phyloP scores from a whole-genome alignment of 1,284 basidiomycete genomes.

The Xerocomus cyaneibrunnescens region DNA sequence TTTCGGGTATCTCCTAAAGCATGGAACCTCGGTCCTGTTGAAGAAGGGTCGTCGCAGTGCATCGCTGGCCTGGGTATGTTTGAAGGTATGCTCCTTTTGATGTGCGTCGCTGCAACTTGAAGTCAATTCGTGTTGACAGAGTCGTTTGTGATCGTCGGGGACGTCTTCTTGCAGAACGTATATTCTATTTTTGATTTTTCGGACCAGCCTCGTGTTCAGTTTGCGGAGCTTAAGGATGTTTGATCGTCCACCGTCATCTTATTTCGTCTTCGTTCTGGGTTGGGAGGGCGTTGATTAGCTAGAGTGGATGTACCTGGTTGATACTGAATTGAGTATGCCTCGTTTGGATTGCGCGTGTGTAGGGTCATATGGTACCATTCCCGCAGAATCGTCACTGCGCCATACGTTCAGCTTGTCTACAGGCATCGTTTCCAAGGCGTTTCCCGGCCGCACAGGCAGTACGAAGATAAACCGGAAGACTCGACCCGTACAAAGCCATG shows the following conservation, averaged over 20 bases:
- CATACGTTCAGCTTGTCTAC: too few species aligned
- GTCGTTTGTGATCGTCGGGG: constrained; percentile 23
- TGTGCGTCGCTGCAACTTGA: neutral
- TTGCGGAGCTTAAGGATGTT: constrained; percentile 18
- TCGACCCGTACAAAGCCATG: constrained; percentile 21
- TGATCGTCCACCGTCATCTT: neutral
- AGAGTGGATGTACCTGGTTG: neutral
- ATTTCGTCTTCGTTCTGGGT: neutral
- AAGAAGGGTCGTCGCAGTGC: constrained; percentile 2
- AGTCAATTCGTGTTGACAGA: constrained; percentile 11
- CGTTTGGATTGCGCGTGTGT: neutral
- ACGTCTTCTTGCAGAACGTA: constrained; percentile 22
- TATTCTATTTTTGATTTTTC: constrained; percentile 27
- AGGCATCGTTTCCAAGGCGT: neutral
- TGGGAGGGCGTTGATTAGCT: neutral
- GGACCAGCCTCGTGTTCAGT: constrained; percentile 7
- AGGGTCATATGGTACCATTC: too few species aligned
- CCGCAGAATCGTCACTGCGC: too few species aligned
- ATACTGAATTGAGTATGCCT: neutral
- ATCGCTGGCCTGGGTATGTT: constrained; percentile 15
- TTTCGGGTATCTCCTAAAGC: constrained; percentile 13
- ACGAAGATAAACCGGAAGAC: constrained; percentile 32
- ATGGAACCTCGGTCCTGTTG: constrained; percentile 19
- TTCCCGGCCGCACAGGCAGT: constrained; percentile 1
- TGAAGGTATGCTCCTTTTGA: constrained; percentile 4